Base-by-base conservation (phyloP, 2,329 filamentous ascomycete species). In the Aspergillus eucalypticola region DNA sequence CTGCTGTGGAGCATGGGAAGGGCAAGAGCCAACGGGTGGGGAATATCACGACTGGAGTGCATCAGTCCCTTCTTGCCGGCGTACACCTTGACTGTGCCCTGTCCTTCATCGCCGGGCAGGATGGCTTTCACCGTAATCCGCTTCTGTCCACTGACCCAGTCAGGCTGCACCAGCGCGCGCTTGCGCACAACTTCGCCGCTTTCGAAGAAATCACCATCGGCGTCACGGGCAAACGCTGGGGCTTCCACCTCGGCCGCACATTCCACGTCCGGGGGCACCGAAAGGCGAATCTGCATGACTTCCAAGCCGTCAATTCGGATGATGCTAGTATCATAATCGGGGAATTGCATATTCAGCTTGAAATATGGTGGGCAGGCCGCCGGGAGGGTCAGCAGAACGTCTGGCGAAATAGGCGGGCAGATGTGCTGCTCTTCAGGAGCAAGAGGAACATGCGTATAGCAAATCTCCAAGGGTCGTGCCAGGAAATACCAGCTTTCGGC, bases 11-110 rank as follows among this genome's bases (percentile, higher is more conserved):
- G 85, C 54, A 99, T 88, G 0, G 95, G 94, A n/a, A 99, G 79
- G 3, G 92, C 88, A 65, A 98, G 88, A 0, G 94, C 93, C 56
- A 99, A 80, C 2, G 93, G 89, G 72, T 99, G 94, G 7, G 95
- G 93, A 58, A 97, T 97, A 73, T 97, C 91, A 75, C 95, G 95
- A 81, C 95, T 94, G 64, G 91, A 96, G 78, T 98, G 95, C 93
- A 98, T 98, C 57, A 99, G 83, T 0, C 96, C 96, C 64, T 93
- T 88, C 75, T 93, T 95, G 61, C 96, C 95, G 11, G 93, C 94
- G 75, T 97, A 99, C 38, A 99, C 82, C 75, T 96, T 97, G 60
- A 99, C 80, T 11, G 90, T 86, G 44, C 91, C 95, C 44, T 91
- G 89, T 11, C 93, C 93, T 77, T 97, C 94, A 67, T 98, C 94